Percentiles rank a stretch among this genome's conserved stretches.
phyloP scores from a whole-genome alignment of 352 stramenopile species.

The Globisporangium acanthophoron region DNA sequence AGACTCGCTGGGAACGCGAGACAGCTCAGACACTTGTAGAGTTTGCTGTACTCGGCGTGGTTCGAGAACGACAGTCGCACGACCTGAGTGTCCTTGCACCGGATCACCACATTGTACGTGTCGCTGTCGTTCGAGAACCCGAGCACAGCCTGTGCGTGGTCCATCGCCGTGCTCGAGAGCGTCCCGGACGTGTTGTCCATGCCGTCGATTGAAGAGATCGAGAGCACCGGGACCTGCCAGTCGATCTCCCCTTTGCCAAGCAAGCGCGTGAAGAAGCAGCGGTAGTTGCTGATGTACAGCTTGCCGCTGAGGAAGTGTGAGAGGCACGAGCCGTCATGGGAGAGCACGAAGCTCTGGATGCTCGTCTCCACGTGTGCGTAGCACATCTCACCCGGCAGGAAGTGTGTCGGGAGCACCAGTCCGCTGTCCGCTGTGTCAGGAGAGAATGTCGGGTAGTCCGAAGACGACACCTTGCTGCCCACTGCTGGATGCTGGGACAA shows the following conservation, averaged over 20 bases:
- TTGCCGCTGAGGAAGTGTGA: constrained; percentile 70
- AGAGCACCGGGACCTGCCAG: constrained; percentile 76
- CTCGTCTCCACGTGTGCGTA: constrained; percentile 76
- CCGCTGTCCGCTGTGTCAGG: not conserved
- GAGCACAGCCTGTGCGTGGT: constrained; percentile 57
- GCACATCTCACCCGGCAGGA: constrained; percentile 70
- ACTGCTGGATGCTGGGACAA: not conserved
- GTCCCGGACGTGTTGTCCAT: constrained; percentile 29
- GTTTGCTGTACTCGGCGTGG: constrained; percentile 64
- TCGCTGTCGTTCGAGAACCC: constrained; percentile 41
- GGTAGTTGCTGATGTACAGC: constrained; percentile 82
- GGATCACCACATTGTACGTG: constrained; percentile 63
- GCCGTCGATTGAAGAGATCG: constrained; percentile 62
- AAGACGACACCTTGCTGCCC: not conserved
- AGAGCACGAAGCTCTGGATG: constrained; percentile 52
- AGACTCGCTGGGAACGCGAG: constrained; percentile 69
- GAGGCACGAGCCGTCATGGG: constrained; percentile 60
- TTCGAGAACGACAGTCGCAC: constrained; percentile 64
- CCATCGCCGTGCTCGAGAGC: constrained; percentile 24
- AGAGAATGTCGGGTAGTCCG: not conserved
- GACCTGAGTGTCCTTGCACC: constrained; percentile 76
- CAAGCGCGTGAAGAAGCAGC: constrained; percentile 66
- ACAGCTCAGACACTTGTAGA: constrained; percentile 72
- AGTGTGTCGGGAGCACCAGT: constrained; percentile 19
- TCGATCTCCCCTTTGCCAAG: constrained; percentile 46